Evolutionary conservation across 225 moss, liverwort and hornwort species (phyloP), one percentile per base, ranked within the genome.

Genomic region (Polytrichum formosum): DNA sequence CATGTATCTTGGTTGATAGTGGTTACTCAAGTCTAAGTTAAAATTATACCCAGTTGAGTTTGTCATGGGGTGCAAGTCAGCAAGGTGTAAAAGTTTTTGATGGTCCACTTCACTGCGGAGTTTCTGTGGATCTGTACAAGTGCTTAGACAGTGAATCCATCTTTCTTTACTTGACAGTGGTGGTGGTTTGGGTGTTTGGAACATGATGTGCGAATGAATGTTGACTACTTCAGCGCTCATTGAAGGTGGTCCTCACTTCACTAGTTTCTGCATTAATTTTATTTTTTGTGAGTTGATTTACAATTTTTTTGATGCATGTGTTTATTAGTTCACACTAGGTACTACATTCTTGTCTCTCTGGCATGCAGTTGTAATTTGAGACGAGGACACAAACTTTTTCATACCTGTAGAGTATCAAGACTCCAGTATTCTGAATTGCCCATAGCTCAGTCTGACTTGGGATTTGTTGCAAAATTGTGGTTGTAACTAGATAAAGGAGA

Each of bases 401-500:
- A 46, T 46, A 16, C 46, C 46, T 0, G 4, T 46, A 46, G 59
- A n/a, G 22, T 58, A 66, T 23, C 53, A 23, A 56, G 29, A 28
- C 3, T n/a, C 7, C 59, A n/a, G 18, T 20, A 18, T 55, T 9
- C 17, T 55, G 25, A 30, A 46, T 26, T 10, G 67, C 23, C 61
- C 5, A 6, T 21, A 26, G 61, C n/a, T 58, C 21, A 20, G 21
- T 58, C 58, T 58, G 58, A 58, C 58, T 58, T 58, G 20, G 3
- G 9, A 58, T 58, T 58, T 58, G 26, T 22, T 58, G 21, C 58
- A 6, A 23, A 21, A 22, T 58, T 20, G 8, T 58, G 58, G 2
- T 64, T 29, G n/a, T 61, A 74, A 79, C 74, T 78, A 97, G 97
- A 92, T 97, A 56, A 97, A 94, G 75, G 92, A 91, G 79, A 84